Percentiles rank a stretch among this genome's conserved stretches.
These are phyloP conservation scores for Trichoderma atrobrunneum DNA, from an alignment of 2,329 filamentous ascomycete species.

Conservation along the genomic window DNA sequence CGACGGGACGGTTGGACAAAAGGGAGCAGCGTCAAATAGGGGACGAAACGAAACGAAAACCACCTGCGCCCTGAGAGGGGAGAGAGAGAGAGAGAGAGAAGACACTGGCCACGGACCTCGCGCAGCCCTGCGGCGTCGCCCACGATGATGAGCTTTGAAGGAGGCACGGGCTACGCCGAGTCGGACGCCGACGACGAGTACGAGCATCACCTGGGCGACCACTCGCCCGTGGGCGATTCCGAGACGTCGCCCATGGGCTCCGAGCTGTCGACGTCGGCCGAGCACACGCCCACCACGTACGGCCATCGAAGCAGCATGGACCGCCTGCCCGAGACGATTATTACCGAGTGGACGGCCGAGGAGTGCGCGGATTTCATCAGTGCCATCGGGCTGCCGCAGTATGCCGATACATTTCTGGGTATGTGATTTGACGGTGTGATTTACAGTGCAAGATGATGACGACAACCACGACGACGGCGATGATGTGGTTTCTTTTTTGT, in stretches of 20 bases:
- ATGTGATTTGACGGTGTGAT: conserved; percentile 53
- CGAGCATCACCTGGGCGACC: conserved; percentile 67
- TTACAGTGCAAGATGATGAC: background rate
- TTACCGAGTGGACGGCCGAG: conserved; percentile 77
- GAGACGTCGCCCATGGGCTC: conserved; percentile 70
- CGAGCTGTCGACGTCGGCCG: conserved; percentile 63
- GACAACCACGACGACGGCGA: background rate
- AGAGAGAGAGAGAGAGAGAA: background rate
- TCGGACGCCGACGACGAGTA: conserved; percentile 83
- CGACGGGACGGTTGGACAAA: background rate
- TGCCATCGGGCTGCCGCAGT: conserved; percentile 75
- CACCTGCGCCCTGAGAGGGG: background rate
- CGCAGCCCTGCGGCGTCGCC: conserved; percentile 19
- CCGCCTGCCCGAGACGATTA: conserved; percentile 68
- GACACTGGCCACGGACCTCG: conserved; percentile 9
- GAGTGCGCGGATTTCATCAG: conserved; percentile 88
- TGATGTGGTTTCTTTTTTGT: conserved; percentile 19
- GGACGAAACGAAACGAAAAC: background rate
- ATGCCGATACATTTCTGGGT: conserved; percentile 82
- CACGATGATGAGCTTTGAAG: conserved; percentile 58
- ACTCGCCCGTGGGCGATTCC: conserved; percentile 66
- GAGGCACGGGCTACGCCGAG: conserved; percentile 70
- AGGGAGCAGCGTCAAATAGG: background rate
- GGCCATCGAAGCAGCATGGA: conserved; percentile 64
- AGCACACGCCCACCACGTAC: conserved; percentile 79